Percentiles rank a stretch among this genome's conserved stretches.
Conservation (phyloP, 1,284 basidiomycete species). For the Apiotrichum veenhuisii region DNA sequence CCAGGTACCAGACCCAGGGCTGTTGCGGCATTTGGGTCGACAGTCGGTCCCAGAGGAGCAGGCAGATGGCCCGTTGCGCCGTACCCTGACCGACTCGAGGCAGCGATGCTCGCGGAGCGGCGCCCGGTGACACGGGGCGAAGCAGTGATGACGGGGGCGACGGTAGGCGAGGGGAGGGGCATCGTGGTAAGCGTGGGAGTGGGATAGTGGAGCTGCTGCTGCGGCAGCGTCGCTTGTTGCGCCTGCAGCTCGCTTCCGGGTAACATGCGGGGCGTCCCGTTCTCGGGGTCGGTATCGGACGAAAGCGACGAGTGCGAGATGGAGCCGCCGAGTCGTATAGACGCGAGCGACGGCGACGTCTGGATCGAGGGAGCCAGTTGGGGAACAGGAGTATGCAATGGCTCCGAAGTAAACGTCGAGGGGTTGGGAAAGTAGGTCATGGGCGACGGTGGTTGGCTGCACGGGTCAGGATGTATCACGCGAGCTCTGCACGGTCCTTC, state of each 20-base stretch:
- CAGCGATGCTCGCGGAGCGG: conserved; percentile 11
- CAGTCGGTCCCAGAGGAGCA: not conserved
- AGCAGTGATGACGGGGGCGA: not conserved
- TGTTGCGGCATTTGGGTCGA: not conserved
- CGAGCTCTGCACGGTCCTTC: not conserved
- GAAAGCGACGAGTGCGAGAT: conserved; percentile 15
- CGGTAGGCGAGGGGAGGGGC: conserved; percentile 2
- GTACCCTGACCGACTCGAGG: conserved; percentile 4
- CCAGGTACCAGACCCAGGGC: conserved; percentile 4
- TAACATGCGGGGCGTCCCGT: conserved; percentile 7
- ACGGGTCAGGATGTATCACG: not conserved
- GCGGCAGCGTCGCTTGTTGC: conserved; percentile 1
- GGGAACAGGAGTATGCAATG: conserved; percentile 4
- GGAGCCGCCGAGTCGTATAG: conserved; percentile 10
- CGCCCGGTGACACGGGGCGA: conserved; percentile 9
- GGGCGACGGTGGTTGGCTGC: conserved; percentile 32
- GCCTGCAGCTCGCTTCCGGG: conserved; percentile 9
- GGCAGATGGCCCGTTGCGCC: conserved; percentile 5
- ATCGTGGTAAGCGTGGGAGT: conserved; percentile 2
- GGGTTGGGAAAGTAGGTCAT: conserved; percentile 47
- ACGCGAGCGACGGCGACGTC: conserved; percentile 16
- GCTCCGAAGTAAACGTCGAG: conserved; percentile 29
- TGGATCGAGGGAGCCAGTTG: conserved; percentile 6
- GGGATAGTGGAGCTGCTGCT: conserved; percentile 10
- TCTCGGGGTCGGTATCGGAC: conserved; percentile 10